A percentile compares a stretch with the other conserved stretches of the same genome.
Evolutionary conservation across 73 alveolate genomes (phyloP).

Genomic region (Blepharisma stoltei): DNA sequence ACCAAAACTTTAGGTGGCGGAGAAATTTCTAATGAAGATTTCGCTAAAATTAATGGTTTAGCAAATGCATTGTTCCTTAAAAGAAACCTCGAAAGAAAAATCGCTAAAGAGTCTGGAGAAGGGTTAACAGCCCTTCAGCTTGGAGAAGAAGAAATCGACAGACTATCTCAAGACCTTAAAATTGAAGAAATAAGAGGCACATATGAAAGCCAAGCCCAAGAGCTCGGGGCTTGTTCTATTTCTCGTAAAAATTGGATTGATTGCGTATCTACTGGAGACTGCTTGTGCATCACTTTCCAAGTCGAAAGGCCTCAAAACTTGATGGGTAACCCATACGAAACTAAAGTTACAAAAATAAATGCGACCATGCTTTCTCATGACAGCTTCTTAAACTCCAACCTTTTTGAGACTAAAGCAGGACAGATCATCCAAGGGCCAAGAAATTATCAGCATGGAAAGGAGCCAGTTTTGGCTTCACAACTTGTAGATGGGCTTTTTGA

Average conservation of each 20-base stretch:
- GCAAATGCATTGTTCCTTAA: not conserved
- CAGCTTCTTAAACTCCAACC: not conserved
- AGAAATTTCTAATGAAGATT: not conserved
- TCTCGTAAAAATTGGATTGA: not conserved
- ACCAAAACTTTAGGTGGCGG: not conserved
- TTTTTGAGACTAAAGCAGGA: constrained; percentile 13
- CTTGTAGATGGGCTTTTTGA: not conserved
- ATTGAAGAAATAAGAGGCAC: not conserved
- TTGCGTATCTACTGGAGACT: not conserved
- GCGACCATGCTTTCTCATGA: not conserved
- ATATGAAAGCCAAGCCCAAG: not conserved
- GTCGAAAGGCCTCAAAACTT: constrained; percentile 1
- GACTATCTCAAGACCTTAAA: not conserved
- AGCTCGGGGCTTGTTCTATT: not conserved
- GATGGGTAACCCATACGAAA: not conserved
- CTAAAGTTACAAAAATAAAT: not conserved
- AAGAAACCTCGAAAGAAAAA: not conserved
- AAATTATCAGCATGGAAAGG: not conserved
- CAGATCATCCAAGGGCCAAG: constrained; percentile 2
- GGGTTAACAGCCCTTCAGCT: not conserved
- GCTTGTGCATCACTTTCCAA: not conserved
- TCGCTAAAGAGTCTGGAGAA: not conserved
- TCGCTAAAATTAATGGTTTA: not conserved
- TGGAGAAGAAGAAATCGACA: not conserved
- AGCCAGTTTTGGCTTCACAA: not conserved